phyloP scores from a whole-genome alignment of 169 alveolate genomes.

The Babesia gibsoni region DNA sequence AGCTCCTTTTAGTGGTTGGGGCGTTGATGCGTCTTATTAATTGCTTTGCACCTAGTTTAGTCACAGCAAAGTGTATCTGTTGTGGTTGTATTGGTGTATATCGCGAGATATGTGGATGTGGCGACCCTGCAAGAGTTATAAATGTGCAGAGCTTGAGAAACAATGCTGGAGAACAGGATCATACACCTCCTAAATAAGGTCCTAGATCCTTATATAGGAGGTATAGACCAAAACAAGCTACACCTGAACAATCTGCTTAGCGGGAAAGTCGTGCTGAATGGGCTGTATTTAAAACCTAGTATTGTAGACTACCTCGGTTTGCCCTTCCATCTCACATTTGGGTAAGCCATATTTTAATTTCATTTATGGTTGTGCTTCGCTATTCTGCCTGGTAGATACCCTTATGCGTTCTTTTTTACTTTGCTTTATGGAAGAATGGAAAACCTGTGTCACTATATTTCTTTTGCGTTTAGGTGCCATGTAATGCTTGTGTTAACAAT shows the following conservation, averaged over 20 bases:
- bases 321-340: constrained; percentile 64
- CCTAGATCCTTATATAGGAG: constrained; percentile 61
- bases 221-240: constrained; percentile 67
- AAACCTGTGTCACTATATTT: neutral
- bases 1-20: too few species aligned
- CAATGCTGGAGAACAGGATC: constrained; percentile 54
- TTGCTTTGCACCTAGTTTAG: too few species aligned
- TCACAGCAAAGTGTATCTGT: too few species aligned
- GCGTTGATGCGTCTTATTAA: too few species aligned
- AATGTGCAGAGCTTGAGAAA: neutral
- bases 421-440: neutral
- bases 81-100: too few species aligned
- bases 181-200: constrained; percentile 44
- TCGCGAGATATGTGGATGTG: too few species aligned
- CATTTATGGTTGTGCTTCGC: constrained; percentile 10
- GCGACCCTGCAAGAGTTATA: too few species aligned
- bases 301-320: constrained; percentile 59
- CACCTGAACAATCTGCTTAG: constrained; percentile 48
- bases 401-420: neutral
- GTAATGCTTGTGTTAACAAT: neutral
- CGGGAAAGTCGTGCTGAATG: constrained; percentile 65
- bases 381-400: constrained; percentile 2
- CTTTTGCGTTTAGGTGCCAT: too few species aligned
- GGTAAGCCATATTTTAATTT: constrained; percentile 35
- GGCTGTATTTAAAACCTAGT: constrained; percentile 58